Conservation (phyloP, 139 green algal species). For the Coccomyxa sp. region DNA sequence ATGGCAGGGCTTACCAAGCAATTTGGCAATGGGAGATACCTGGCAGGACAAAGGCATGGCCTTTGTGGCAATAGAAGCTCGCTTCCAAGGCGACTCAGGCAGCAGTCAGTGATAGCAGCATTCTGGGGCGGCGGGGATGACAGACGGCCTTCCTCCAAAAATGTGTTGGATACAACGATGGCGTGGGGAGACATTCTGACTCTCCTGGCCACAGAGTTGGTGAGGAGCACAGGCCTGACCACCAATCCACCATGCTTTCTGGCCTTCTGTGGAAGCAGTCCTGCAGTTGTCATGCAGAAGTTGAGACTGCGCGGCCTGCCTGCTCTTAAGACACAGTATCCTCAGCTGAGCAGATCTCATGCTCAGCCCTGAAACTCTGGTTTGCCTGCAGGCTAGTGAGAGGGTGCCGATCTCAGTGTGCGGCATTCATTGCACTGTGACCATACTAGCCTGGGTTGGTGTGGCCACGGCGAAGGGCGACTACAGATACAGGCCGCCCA, state of each 20-base stretch:
- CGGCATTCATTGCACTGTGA: background rate
- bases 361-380: background rate
- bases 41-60: no score
- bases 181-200: constrained; percentile 4
- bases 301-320: no score
- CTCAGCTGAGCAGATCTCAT: no score
- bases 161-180: background rate
- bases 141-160: background rate
- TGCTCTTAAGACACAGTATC: no score
- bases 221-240: background rate
- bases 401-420: background rate
- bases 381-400: background rate
- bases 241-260: background rate
- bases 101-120: background rate
- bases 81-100: no score
- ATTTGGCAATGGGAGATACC: no score
- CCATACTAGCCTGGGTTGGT: background rate
- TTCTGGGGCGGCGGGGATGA: no score
- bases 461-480: background rate
- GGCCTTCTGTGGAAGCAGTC: background rate
- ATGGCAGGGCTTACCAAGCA: no score
- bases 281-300: background rate
- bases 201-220: background rate
- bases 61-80: no score
- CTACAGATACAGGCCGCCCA: background rate